A percentile compares a stretch with the other conserved stretches of the same genome.
Conservation (phyloP, 306 rosid species). For the Gillenia trifoliata region DNA sequence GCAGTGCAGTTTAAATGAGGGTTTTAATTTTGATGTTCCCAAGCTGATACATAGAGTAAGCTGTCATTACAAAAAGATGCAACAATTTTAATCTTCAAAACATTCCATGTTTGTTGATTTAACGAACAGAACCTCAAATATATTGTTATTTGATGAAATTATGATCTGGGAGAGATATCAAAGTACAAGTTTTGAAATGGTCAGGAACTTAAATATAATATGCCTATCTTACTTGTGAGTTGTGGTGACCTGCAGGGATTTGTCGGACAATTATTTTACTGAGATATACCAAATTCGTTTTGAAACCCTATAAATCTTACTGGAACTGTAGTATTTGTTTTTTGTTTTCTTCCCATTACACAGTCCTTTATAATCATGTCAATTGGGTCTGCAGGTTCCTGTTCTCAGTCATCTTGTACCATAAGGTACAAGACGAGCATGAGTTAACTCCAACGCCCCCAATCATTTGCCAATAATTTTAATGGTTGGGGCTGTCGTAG, state of each 20-base stretch:
- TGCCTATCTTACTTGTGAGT: conserved; percentile 4
- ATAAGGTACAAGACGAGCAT: no score
- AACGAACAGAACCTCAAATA: neutral
- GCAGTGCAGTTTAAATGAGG: conserved; percentile 15
- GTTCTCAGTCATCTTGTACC: no score
- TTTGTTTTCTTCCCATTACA: neutral
- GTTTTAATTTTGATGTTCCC: neutral
- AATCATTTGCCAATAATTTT: no score
- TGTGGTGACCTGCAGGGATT: conserved; percentile 57
- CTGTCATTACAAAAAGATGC: no score
- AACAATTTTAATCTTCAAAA: no score
- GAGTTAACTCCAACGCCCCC: no score
- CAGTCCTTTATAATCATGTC: neutral
- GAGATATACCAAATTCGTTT: conserved; percentile 89
- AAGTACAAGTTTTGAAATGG: no score
- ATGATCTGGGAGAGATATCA: no score
- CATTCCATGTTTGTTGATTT: no score
- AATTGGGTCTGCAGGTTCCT: conserved; percentile 42
- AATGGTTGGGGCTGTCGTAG: no score
- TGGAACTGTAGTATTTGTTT: conserved; percentile 42
- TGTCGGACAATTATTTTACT: conserved; percentile 65
- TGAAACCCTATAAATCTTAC: conserved; percentile 58
- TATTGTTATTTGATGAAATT: neutral
- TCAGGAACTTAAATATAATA: neutral
- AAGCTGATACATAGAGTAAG: neutral